A percentile compares a stretch with the other conserved stretches of the same genome.
phyloP scores from a whole-genome alignment of 2,329 filamentous ascomycete genomes.

The Penicillium concentricum region DNA sequence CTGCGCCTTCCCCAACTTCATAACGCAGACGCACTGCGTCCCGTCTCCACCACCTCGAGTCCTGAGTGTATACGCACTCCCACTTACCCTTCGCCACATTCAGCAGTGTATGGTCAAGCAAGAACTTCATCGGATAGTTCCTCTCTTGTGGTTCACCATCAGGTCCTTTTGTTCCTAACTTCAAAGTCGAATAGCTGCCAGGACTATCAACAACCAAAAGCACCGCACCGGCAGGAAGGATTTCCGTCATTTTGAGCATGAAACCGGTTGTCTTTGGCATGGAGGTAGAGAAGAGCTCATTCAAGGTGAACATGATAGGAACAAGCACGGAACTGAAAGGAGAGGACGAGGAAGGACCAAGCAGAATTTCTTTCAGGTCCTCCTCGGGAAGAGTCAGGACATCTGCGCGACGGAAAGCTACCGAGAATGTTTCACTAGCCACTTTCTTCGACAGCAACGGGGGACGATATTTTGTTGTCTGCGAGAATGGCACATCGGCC shows the following conservation, averaged over 20 bases:
- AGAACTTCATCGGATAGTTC: constrained; percentile 91
- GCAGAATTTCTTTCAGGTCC: constrained; percentile 39
- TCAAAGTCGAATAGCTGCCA: constrained; percentile 85
- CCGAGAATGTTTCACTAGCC: constrained; percentile 19
- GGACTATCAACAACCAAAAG: constrained; percentile 89
- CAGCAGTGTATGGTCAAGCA: constrained; percentile 79
- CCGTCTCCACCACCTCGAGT: constrained; percentile 83
- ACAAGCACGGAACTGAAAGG: constrained; percentile 53
- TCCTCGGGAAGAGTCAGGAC: constrained; percentile 45
- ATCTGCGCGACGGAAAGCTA: constrained; percentile 52
- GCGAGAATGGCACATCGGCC: constrained; percentile 27
- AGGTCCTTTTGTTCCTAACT: constrained; percentile 54
- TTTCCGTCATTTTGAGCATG: constrained; percentile 65
- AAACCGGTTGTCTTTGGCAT: constrained; percentile 74
- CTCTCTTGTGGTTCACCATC: constrained; percentile 45
- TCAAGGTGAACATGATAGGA: constrained; percentile 90
- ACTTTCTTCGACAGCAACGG: constrained; percentile 24
- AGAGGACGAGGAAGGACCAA: neutral
- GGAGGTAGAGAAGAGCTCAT: constrained; percentile 84
- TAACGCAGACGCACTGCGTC: constrained; percentile 63
- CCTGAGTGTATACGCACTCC: constrained; percentile 72
- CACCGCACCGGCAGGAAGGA: constrained; percentile 59
- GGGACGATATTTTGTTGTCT: constrained; percentile 29
- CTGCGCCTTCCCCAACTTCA: constrained; percentile 82
- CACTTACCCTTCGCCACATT: constrained; percentile 55